A percentile compares a stretch with the other conserved stretches of the same genome.
Conservation (phyloP, 148 eudicot species). For the Chenopodium berlandieri region DNA sequence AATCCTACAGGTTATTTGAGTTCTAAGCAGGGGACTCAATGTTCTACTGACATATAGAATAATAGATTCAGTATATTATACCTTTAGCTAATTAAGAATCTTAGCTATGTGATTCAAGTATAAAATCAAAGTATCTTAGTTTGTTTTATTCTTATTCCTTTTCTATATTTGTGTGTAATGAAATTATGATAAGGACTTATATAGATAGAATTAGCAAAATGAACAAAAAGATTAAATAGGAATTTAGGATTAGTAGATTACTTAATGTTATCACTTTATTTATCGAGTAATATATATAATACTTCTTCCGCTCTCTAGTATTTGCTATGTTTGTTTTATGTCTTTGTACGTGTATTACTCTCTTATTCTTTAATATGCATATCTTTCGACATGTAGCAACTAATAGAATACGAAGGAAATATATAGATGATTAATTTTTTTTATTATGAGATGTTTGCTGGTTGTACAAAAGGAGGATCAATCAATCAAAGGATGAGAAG, state of each 20-base stretch:
- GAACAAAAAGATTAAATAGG: neutral
- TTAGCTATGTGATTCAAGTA: slow-evolving; percentile 1
- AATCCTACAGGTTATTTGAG: slow-evolving; percentile 48
- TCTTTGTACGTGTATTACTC: too few species aligned
- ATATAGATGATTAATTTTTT: neutral
- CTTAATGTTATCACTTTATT: neutral
- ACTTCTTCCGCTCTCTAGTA: too few species aligned
- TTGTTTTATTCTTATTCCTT: neutral
- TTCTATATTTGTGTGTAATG: neutral
- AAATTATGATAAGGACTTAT: neutral
- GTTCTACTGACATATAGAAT: slow-evolving; percentile 60
- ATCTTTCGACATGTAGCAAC: too few species aligned
- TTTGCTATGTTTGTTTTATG: too few species aligned
- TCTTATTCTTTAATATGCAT: too few species aligned
- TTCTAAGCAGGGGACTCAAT: slow-evolving; percentile 58
- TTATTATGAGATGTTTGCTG: neutral
- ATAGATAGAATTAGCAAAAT: neutral
- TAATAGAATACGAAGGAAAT: too few species aligned
- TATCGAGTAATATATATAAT: too few species aligned
- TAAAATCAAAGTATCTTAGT: slow-evolving; percentile 7
- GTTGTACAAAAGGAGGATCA: neutral
- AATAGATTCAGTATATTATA: slow-evolving; percentile 27
- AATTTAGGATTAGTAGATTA: neutral
- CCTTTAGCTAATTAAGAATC: neutral
- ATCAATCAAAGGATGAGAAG: slow-evolving; percentile 18